Percentiles rank a stretch among this genome's conserved stretches.
These are phyloP conservation scores for Bisporella sp. DNA, from an alignment of 2,329 filamentous ascomycete species.

Conservation along the genomic window DNA sequence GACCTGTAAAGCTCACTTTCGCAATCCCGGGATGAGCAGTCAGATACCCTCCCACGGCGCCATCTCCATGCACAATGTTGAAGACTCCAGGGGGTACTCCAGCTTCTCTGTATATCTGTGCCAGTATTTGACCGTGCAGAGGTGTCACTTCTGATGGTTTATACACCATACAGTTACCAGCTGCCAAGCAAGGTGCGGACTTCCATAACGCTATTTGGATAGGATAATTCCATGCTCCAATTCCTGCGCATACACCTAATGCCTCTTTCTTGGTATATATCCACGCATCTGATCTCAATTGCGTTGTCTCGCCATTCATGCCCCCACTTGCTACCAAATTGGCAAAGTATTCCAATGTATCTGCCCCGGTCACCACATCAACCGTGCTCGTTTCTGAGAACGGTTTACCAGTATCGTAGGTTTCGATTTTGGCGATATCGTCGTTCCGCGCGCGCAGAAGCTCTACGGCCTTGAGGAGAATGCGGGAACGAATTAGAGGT, in stretches of 20 bases:
- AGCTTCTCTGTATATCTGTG: conserved; percentile 70
- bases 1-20: conserved; percentile 87
- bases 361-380: conserved; percentile 75
- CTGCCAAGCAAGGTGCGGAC: conserved; percentile 75
- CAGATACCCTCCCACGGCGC: conserved; percentile 68
- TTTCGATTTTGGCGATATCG: conserved; percentile 71
- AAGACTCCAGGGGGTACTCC: conserved; percentile 78
- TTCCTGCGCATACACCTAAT: conserved; percentile 77
- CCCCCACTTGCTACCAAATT: conserved; percentile 71
- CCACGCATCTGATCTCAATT: conserved; percentile 69
- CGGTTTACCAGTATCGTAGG: conserved; percentile 79
- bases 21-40: conserved; percentile 66
- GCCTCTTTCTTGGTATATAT: conserved; percentile 78
- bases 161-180: conserved; percentile 86
- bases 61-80: conserved; percentile 78
- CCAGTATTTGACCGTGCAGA: conserved; percentile 70
- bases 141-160: conserved; percentile 86
- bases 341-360: conserved; percentile 82
- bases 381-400: conserved; percentile 79
- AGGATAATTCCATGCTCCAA: conserved; percentile 89
- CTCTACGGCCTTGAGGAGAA: conserved; percentile 69
- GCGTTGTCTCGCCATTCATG: conserved; percentile 72
- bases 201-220: conserved; percentile 91
- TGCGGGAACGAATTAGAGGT: conserved; percentile 65
- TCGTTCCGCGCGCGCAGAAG: conserved; percentile 73